Evolutionary conservation across 495 filamentous ascomycete species (phyloP).

Genomic region (Aspergillus wentii): DNA sequence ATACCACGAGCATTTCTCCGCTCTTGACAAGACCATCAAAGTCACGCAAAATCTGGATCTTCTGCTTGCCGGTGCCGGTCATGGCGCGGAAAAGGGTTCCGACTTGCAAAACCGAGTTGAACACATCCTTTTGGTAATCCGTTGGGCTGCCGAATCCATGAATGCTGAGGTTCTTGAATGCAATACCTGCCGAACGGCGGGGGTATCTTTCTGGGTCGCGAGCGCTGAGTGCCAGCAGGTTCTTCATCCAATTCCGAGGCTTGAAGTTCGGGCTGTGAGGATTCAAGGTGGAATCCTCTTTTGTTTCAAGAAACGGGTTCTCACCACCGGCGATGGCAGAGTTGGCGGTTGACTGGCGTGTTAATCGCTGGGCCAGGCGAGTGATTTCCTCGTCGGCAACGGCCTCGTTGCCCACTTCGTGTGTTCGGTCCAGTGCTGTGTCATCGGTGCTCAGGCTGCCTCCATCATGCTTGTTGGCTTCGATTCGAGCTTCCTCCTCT

Average conservation of each 20-base stretch:
- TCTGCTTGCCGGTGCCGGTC: conserved; percentile 44
- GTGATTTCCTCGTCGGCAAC: conserved; percentile 33
- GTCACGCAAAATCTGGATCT: conserved; percentile 64
- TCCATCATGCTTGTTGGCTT: conserved; percentile 7
- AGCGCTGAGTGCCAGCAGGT: conserved; percentile 41
- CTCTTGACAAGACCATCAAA: conserved; percentile 70
- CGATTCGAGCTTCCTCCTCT: conserved; percentile 3
- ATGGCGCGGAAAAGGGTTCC: conserved; percentile 39
- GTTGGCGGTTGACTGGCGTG: conserved; percentile 39
- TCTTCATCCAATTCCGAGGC: conserved; percentile 48
- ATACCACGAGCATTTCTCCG: conserved; percentile 78
- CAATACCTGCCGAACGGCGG: conserved; percentile 37
- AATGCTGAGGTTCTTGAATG: conserved; percentile 61
- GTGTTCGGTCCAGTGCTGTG: conserved; percentile 18
- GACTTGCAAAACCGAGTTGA: conserved; percentile 59
- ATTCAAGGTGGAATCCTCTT: conserved; percentile 41
- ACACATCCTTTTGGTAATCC: conserved; percentile 79
- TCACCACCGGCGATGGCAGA: conserved; percentile 24
- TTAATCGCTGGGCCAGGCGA: conserved; percentile 43
- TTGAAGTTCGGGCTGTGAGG: conserved; percentile 44
- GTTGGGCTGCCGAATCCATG: conserved; percentile 73
- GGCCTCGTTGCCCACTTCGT: conserved; percentile 23
- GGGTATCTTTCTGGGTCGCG: conserved; percentile 46
- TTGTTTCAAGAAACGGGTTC: conserved; percentile 40
- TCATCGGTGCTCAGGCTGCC: conserved; percentile 27